Evolutionary conservation across 139 green algal genomes (phyloP).

Genomic region (Dunaliella primolecta): DNA sequence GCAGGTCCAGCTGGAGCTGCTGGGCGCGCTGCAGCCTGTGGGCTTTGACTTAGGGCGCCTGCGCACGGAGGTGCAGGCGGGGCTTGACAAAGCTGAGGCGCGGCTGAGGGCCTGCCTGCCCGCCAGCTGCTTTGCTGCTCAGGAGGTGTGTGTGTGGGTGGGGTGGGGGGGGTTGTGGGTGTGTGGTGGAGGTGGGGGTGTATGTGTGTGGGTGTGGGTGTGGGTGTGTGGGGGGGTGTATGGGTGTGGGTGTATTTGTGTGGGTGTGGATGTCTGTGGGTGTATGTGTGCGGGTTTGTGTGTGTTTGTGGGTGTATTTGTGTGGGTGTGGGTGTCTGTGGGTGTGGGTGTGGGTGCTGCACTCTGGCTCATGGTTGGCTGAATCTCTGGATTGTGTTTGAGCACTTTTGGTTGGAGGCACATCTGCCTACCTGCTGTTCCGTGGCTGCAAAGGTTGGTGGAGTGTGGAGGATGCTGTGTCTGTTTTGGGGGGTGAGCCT

Average conservation of each 20-base stretch:
- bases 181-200: background rate
- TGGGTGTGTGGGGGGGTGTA: background rate
- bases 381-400: too few relatives aligned
- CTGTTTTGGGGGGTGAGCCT: too few relatives aligned
- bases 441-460: too few relatives aligned
- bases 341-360: too few relatives aligned
- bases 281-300: background rate
- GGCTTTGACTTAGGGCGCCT: slow-evolving; percentile 26
- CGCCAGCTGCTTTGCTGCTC: background rate
- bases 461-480: too few relatives aligned
- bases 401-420: too few relatives aligned
- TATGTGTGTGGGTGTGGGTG: background rate
- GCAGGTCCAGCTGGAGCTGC: slow-evolving; percentile 26
- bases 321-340: background rate
- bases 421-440: too few relatives aligned
- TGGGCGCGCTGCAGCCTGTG: slow-evolving; percentile 28
- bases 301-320: background rate
- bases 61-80: slow-evolving; percentile 16
- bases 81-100: slow-evolving; percentile 22
- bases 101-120: slow-evolving; percentile 10
- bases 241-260: background rate
- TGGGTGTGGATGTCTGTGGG: background rate
- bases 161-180: background rate
- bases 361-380: too few relatives aligned
- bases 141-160: background rate